Evolutionary conservation across 495 filamentous ascomycete species (phyloP), one percentile per base, ranked within the genome.

Genomic region (Podospora pseudopauciseta): DNA sequence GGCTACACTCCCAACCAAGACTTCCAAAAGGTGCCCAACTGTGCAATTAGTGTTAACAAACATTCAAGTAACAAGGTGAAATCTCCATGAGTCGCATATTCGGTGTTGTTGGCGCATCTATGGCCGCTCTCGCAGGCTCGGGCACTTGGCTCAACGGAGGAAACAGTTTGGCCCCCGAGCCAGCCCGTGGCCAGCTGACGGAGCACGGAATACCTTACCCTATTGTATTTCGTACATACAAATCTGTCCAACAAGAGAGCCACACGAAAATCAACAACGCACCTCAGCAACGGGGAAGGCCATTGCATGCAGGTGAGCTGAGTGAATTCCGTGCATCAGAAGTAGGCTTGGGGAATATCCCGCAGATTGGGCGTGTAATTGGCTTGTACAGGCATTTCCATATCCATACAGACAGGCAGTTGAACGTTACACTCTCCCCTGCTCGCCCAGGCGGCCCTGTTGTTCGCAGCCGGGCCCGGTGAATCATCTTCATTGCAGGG

Each of bases 401-500:
- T 4, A 18, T 58, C n/a, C 23, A 58, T 19, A 58, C 23, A 58
- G n/a, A 56, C 15, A 56, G 23, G 19, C 18, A 18, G 55, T 58
- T 19, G 55, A 26, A 18, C 55, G 0, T 58, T 26, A 23, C n/a
- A 20, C 16, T 58, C n/a, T 58, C n/a, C 55, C n/a, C 55, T 58
- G 55, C 5, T 39, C 32, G 30, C 61, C 61, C 61, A 39, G 61
- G 61, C 32, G 61, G 28, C 34, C 61, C n/a, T 63, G 61, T 39
- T 63, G 32, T 63, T 32, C 61, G 34, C 20, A 49, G 61, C 61
- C 61, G 1, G 61, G 61, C 61, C 61, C 15, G 61, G 55, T 63
- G 60, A 63, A 63, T 63, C 60, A 63, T 63, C 61, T n/a, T 49
- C 61, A 63, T 53, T 63, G 32, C 61, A 63, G 61, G 61, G 61